phyloP scores from a whole-genome alignment of 1,139 yeast genomes.

The Debaryomyces singareniensis region DNA sequence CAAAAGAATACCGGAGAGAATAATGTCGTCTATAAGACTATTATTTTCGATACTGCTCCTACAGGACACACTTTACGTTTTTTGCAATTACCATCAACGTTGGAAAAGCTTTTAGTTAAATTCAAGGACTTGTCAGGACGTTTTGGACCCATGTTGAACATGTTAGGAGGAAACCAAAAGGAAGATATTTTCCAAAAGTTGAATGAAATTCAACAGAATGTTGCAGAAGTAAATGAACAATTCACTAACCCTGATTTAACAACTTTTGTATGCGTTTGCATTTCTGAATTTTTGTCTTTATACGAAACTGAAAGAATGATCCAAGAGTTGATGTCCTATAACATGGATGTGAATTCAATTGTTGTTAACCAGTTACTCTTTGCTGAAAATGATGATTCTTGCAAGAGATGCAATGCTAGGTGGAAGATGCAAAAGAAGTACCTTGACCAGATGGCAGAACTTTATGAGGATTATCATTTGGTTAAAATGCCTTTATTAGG shows the following conservation, averaged over 20 bases:
- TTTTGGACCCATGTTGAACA: constrained; percentile 86
- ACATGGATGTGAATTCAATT: constrained; percentile 93
- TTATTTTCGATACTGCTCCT: constrained; percentile 96
- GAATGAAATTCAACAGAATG: constrained; percentile 76
- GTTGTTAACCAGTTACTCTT: constrained; percentile 89
- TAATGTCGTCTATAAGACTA: constrained; percentile 59
- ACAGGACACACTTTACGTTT: constrained; percentile 96
- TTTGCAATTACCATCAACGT: constrained; percentile 85
- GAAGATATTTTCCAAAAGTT: constrained; percentile 79
- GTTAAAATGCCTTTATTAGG: constrained; percentile 94
- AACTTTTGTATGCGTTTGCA: constrained; percentile 95
- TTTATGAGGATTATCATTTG: constrained; percentile 90
- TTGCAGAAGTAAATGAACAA: constrained; percentile 85
- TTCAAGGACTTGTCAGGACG: constrained; percentile 80
- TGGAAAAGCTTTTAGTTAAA: constrained; percentile 80
- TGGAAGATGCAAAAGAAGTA: constrained; percentile 96
- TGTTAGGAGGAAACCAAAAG: constrained; percentile 66
- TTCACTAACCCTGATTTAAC: constrained; percentile 95
- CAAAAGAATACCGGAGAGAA: constrained; percentile 37
- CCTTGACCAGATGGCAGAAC: constrained; percentile 87
- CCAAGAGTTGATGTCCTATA: constrained; percentile 89
- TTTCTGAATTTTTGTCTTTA: constrained; percentile 88
- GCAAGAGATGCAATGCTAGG: constrained; percentile 88
- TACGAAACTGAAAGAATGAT: constrained; percentile 97
- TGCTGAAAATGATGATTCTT: constrained; percentile 69